Evolutionary conservation across 345 rosid genomes (phyloP), one percentile per base, ranked within the genome.

Genomic region (Lepidium didymum): DNA sequence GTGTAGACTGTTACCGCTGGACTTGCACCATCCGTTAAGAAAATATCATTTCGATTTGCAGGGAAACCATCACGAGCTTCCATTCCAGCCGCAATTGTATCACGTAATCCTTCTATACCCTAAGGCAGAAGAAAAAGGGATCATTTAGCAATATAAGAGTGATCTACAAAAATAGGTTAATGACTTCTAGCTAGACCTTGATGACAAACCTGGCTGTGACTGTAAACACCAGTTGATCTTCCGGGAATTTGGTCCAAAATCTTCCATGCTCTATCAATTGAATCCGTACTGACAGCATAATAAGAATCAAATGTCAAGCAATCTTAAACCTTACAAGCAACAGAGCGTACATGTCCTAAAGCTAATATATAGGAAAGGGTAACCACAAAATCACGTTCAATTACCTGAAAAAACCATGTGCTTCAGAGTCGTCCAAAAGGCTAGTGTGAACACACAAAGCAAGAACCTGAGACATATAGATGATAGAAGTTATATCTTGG

Each of bases 1-100:
- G 14, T 11, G 61, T 63, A 3, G 46, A 38, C 2, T 33, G n/a
- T 77, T 88, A 86, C 96, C 75, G 83, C 96, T 14, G 91, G 96
- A 67, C 96, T 92, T 62, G 96, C 98, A 77, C 98, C 98, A 81
- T 92, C 98, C 2, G 98, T 87, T 86, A 92, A 81, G 79, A 85
- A 92, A 79, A 92, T 80, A 79, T 92, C 96, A 79, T 92, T 80
- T 50, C 96, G 85, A 76, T 90, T 79, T 62, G 85, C 86, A 60
- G 91, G 85, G 75, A 82, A 88, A 57, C 96, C 96, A 83, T 92
- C 98, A 55, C 98, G 96, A 8, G 87, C 87, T 81, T 84, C 91
- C 63, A 92, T 90, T 54, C 93, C 98, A 77, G 90, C 91, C 70
- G 91, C 91, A 47, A 92, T 88, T 41, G 84, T 56, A 56, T 90